Conservation (phyloP, 225 moss, liverwort and hornwort species). For the Straminergon stramineum region DNA sequence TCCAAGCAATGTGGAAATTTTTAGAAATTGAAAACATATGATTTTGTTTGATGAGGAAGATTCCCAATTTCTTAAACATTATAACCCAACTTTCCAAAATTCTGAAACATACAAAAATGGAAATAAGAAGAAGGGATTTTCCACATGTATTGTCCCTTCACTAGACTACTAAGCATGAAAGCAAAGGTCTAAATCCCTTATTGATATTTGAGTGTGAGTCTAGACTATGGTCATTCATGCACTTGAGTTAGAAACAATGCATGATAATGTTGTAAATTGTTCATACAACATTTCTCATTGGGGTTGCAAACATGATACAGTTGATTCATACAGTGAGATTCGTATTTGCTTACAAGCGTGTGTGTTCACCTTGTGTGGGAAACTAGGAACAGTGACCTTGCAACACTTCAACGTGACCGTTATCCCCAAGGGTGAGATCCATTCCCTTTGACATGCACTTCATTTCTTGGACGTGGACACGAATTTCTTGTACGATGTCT, state of each 20-base stretch:
- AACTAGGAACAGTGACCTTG: background rate
- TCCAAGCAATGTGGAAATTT: background rate
- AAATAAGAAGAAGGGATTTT: background rate
- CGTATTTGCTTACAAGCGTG: background rate
- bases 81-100: rapidly evolving
- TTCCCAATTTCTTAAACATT: background rate
- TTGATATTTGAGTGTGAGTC: too few species aligned
- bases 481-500: background rate
- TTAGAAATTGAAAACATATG: background rate
- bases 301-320: too few species aligned
- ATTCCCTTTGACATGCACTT: background rate
- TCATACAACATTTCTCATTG: background rate
- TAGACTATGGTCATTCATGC: background rate
- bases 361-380: background rate
- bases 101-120: too few species aligned
- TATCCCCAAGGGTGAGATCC: too few species aligned
- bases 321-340: background rate
- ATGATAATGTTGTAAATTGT: background rate
- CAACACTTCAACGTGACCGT: background rate
- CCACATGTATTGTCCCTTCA: background rate
- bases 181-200: background rate
- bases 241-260: background rate
- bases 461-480: background rate
- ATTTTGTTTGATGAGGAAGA: background rate
- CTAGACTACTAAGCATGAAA: background rate